These are phyloP conservation scores for Monosporascus sp. DNA, from an alignment of 2,329 filamentous ascomycete species.

Conservation along the genomic window DNA sequence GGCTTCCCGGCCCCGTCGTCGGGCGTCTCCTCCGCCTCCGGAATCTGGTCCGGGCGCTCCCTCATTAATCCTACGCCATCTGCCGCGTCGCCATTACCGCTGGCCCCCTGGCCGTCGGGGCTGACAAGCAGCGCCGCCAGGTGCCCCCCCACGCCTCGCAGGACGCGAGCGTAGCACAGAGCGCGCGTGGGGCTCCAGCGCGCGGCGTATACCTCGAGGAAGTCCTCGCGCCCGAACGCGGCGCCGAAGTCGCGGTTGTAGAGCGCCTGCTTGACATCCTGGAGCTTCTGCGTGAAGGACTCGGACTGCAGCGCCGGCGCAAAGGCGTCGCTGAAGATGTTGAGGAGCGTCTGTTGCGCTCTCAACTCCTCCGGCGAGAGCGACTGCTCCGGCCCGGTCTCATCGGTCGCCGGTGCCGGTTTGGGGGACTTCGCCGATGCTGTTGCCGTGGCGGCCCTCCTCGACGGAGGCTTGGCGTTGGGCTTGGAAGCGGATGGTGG, in stretches of 20 bases:
- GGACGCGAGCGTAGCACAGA: slow-evolving; percentile 67
- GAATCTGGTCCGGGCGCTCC: too few species aligned
- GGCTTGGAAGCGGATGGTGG: not conserved
- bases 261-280: slow-evolving; percentile 79
- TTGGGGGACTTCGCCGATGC: not conserved
- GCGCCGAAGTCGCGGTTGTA: slow-evolving; percentile 77
- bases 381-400: slow-evolving; percentile 10
- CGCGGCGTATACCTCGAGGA: slow-evolving; percentile 77
- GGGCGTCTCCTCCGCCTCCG: slow-evolving; percentile 5
- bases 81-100: not conserved
- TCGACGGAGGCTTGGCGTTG: too few species aligned
- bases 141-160: slow-evolving; percentile 33
- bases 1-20: not conserved
- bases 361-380: slow-evolving; percentile 1
- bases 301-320: slow-evolving; percentile 39
- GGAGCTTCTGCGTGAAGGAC: slow-evolving; percentile 54
- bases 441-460: too few species aligned
- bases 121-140: slow-evolving; percentile 23
- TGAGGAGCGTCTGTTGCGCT: slow-evolving; percentile 17
- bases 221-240: slow-evolving; percentile 68
- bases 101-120: not conserved
- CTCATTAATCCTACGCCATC: too few species aligned
- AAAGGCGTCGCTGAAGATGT: slow-evolving; percentile 44
- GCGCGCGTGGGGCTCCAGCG: slow-evolving; percentile 87
- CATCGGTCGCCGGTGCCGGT: not conserved